These are phyloP conservation scores for Chrysanthemum seticuspe DNA, from an alignment of 129 eudicot genomes.

Conservation along the genomic window DNA sequence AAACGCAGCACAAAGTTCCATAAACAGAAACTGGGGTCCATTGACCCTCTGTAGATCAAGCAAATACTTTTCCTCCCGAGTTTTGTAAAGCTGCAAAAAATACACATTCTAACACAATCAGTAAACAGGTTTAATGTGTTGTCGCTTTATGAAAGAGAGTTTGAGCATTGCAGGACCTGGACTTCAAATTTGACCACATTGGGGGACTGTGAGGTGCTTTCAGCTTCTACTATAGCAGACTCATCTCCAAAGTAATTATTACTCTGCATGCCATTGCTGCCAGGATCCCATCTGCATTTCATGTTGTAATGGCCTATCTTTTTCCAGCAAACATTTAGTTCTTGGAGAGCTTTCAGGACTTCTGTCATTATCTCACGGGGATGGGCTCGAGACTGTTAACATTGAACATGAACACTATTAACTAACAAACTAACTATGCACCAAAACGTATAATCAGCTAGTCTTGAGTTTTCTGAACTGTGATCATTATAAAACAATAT, in stretches of 20 bases:
- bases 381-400: conserved; percentile 84
- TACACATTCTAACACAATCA: conserved; percentile 4
- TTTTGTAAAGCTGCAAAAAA: conserved; percentile 64
- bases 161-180: conserved; percentile 57
- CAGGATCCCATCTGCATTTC: conserved; percentile 90
- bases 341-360: conserved; percentile 93
- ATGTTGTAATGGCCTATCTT: conserved; percentile 94
- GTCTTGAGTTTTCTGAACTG: neutral
- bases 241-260: conserved; percentile 72
- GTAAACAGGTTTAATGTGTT: neutral
- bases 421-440: conserved; percentile 4
- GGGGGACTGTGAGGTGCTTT: conserved; percentile 39
- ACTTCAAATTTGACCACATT: conserved; percentile 89
- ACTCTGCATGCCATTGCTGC: conserved; percentile 55
- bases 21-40: conserved; percentile 67
- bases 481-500: too few relatives aligned
- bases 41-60: conserved; percentile 71
- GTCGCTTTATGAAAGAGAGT: neutral
- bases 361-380: conserved; percentile 97
- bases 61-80: conserved; percentile 58
- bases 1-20: conserved; percentile 77
- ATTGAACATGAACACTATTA: conserved; percentile 15
- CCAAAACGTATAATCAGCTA: neutral
- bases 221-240: conserved; percentile 68
- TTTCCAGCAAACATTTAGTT: conserved; percentile 89